Percentiles rank a stretch among this genome's conserved stretches.
Evolutionary conservation across 2,329 filamentous ascomycete genomes (phyloP).

Genomic region (Ceratocystis cubensis): DNA sequence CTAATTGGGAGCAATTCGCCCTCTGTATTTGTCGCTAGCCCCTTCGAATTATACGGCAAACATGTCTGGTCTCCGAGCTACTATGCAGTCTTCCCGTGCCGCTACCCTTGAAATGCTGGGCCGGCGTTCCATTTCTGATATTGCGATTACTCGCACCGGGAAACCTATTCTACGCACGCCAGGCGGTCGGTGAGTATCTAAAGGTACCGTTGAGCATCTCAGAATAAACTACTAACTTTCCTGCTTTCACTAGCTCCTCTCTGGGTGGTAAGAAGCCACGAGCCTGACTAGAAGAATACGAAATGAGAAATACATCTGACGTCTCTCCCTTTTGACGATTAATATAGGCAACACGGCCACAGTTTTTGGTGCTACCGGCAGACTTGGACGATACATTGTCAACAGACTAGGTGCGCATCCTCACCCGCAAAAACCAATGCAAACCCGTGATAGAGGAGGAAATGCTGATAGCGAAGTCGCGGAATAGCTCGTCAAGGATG

Average conservation of each 20-base stretch:
- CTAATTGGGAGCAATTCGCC: neutral
- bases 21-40: neutral
- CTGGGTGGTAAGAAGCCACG: slow-evolving; percentile 59
- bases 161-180: slow-evolving; percentile 84
- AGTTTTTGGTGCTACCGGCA: slow-evolving; percentile 94
- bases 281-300: neutral
- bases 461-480: neutral
- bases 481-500: slow-evolving; percentile 73
- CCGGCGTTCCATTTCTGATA: slow-evolving; percentile 56
- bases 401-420: slow-evolving; percentile 61
- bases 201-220: neutral
- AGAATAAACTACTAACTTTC: slow-evolving; percentile 25
- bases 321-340: neutral
- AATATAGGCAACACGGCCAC: slow-evolving; percentile 77
- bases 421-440: neutral
- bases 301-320: neutral
- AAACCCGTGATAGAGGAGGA: slow-evolving; percentile 4
- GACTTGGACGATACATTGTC: slow-evolving; percentile 93
- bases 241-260: slow-evolving; percentile 51
- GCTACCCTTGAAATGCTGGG: slow-evolving; percentile 35
- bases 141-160: slow-evolving; percentile 87
- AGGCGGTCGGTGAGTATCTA: slow-evolving; percentile 64
- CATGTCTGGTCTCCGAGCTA: slow-evolving; percentile 45
- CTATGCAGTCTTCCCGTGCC: slow-evolving; percentile 41
- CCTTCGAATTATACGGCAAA: slow-evolving; percentile 25